Evolutionary conservation across 2,329 filamentous ascomycete genomes (phyloP), one percentile per base, ranked within the genome.

Genomic region (Exophiala alcalophila): DNA sequence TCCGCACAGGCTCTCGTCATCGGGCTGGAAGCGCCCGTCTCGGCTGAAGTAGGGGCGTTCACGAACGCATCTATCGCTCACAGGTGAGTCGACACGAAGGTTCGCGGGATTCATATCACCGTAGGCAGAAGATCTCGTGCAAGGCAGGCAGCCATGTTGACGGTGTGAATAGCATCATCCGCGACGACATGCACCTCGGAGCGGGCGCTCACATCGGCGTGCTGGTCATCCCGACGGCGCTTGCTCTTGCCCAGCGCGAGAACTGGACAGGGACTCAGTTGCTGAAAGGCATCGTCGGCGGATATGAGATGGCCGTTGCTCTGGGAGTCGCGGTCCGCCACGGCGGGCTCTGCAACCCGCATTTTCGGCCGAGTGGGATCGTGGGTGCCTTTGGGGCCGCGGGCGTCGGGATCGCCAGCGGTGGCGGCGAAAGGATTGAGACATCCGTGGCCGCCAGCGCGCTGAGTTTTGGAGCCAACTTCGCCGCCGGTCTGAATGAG

Each of bases 101-200:
- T n/a, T n/a, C n/a, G n/a, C n/a, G n/a, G n/a, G n/a, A n/a, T n/a
- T n/a, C 26, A 16, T 21, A 12, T 18, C 24, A 21, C 7, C 6
- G 21, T 14, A 5, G 23, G 14, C 12, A 6, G 25, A 14, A 24
- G n/a, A n/a, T n/a, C n/a, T n/a, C 4, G 10, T 23, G 33, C 14
- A 36, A 12, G n/a, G n/a, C 7, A 8, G n/a, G 7, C 23, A 16
- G 12, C 27, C 14, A 14, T n/a, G 8, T 25, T 30, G 28, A n/a
- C 28, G n/a, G n/a, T n/a, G n/a, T n/a, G n/a, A n/a, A 3, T 30
- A 44, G 41, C 21, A 26, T 33, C 19, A 40, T 48, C n/a, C 39
- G 45, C 12, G 45, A 48, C 27, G 45, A 48, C 18, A 48, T 48
- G 45, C 45, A 48, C 27, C 30, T 48, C 8, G 33, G 26, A 9